Evolutionary conservation across 2,329 filamentous ascomycete species (phyloP).

Genomic region (Calycina herbarum): DNA sequence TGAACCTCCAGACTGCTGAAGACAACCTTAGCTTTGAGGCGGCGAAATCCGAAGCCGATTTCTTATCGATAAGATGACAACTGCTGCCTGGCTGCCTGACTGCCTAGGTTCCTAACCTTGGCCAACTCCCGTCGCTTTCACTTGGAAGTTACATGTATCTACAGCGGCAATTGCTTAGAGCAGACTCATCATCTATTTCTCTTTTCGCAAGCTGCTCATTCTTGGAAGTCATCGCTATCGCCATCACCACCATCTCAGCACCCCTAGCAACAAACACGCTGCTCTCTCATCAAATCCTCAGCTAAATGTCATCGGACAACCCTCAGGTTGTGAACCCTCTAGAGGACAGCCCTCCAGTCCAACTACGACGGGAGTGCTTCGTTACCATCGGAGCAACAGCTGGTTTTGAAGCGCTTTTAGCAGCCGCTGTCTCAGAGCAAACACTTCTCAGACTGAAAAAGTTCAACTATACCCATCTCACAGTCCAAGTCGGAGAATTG

Average conservation of each 20-base stretch:
- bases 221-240: background rate
- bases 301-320: background rate
- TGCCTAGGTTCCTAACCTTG: background rate
- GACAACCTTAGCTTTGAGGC: background rate
- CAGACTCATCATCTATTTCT: background rate
- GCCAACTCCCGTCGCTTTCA: background rate
- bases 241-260: background rate
- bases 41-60: background rate
- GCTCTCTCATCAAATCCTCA: background rate
- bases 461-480: slow-evolving; percentile 67
- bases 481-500: slow-evolving; percentile 78
- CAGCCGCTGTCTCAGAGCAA: slow-evolving; percentile 57
- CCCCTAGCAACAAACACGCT: background rate
- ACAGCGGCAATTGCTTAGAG: background rate
- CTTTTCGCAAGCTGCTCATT: background rate
- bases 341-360: background rate
- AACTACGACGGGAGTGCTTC: slow-evolving; percentile 55
- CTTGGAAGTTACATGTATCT: background rate
- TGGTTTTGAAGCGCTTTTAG: slow-evolving; percentile 71
- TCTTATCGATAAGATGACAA: background rate
- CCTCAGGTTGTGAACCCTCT: background rate
- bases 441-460: slow-evolving; percentile 63
- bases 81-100: background rate
- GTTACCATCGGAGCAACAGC: slow-evolving; percentile 93
- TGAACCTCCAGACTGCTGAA: background rate